A percentile compares a stretch with the other conserved stretches of the same genome.
Evolutionary conservation across 2,329 filamentous ascomycete genomes (phyloP).

Genomic region (Thelonectria discophora): DNA sequence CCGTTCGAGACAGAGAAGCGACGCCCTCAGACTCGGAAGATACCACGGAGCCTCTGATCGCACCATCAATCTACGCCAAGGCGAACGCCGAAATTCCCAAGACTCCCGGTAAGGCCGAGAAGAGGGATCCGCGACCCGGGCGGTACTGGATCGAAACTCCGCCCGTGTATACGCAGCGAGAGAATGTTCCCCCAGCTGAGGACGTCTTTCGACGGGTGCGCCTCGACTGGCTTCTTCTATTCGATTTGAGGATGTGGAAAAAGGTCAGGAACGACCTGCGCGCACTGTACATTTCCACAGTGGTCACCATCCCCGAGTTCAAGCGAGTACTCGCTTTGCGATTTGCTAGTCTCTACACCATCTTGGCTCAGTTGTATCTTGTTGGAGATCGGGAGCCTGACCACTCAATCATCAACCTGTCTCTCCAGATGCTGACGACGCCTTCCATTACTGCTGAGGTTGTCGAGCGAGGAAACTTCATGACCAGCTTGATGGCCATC

Average conservation of each 20-base stretch:
- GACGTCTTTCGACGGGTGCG: slow-evolving; percentile 90
- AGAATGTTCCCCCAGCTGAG: slow-evolving; percentile 76
- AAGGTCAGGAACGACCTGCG: slow-evolving; percentile 89
- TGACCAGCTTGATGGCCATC: slow-evolving; percentile 94
- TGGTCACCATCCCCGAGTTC: slow-evolving; percentile 94
- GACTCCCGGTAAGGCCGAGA: slow-evolving; percentile 71
- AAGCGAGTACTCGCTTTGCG: slow-evolving; percentile 91
- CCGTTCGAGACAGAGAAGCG: slow-evolving; percentile 64
- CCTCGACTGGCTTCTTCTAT: slow-evolving; percentile 92
- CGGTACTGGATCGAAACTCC: slow-evolving; percentile 90
- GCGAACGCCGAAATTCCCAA: slow-evolving; percentile 79
- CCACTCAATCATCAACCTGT: slow-evolving; percentile 98
- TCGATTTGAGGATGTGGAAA: slow-evolving; percentile 97
- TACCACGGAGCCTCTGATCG: slow-evolving; percentile 70
- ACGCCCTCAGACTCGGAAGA: slow-evolving; percentile 76
- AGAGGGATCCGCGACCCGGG: slow-evolving; percentile 68
- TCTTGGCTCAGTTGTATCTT: slow-evolving; percentile 90
- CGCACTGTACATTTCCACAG: slow-evolving; percentile 94
- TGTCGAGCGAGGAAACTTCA: slow-evolving; percentile 92
- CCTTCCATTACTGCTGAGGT: slow-evolving; percentile 97
- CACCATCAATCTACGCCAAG: slow-evolving; percentile 68
- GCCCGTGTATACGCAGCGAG: slow-evolving; percentile 69
- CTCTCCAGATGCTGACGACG: slow-evolving; percentile 94
- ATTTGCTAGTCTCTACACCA: slow-evolving; percentile 95
- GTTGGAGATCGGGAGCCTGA: slow-evolving; percentile 97